Evolutionary conservation across 2,329 filamentous ascomycete species (phyloP).

Genomic region (Alternaria atra): DNA sequence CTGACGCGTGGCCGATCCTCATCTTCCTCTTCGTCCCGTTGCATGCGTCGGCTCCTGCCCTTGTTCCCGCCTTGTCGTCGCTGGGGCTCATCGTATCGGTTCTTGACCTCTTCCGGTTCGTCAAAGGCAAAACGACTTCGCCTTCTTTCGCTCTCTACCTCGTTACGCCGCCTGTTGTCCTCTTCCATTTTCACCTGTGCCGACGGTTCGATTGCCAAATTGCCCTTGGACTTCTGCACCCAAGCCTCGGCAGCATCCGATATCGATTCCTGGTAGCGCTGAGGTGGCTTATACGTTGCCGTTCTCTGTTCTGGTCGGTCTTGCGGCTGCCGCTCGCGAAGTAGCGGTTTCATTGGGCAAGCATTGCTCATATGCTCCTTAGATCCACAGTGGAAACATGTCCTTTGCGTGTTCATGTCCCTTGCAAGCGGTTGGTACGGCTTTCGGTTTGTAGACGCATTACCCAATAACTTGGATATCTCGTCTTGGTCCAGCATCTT

Average conservation of each 20-base stretch:
- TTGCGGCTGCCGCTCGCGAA: slow-evolving; percentile 26
- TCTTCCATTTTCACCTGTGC: slow-evolving; percentile 20
- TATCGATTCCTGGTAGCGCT: slow-evolving; percentile 26
- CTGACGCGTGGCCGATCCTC: slow-evolving; percentile 30
- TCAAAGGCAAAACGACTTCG: slow-evolving; percentile 39
- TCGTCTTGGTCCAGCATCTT: slow-evolving; percentile 41
- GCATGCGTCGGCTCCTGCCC: slow-evolving; percentile 30
- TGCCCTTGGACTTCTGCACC: slow-evolving; percentile 29
- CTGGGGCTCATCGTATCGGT: slow-evolving; percentile 45
- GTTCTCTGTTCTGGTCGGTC: slow-evolving; percentile 11
- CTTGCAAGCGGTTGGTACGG: slow-evolving; percentile 37
- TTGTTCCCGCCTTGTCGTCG: slow-evolving; percentile 30
- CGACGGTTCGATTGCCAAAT: slow-evolving; percentile 22
- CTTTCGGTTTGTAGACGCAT: slow-evolving; percentile 17
- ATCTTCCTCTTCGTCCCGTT: slow-evolving; percentile 38
- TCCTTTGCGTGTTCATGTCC: slow-evolving; percentile 31
- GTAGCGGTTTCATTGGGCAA: slow-evolving; percentile 38
- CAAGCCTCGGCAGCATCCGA: slow-evolving; percentile 41
- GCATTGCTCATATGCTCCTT: slow-evolving; percentile 32
- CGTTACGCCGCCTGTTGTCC: slow-evolving; percentile 29
- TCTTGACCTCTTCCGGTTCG: slow-evolving; percentile 29
- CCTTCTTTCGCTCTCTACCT: slow-evolving; percentile 32
- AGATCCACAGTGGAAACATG: slow-evolving; percentile 44
- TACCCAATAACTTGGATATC: slow-evolving; percentile 37
- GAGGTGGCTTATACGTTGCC: slow-evolving; percentile 20